Conservation (phyloP, 2,329 filamentous ascomycete species). For the Conoideocrella luteorostrata region DNA sequence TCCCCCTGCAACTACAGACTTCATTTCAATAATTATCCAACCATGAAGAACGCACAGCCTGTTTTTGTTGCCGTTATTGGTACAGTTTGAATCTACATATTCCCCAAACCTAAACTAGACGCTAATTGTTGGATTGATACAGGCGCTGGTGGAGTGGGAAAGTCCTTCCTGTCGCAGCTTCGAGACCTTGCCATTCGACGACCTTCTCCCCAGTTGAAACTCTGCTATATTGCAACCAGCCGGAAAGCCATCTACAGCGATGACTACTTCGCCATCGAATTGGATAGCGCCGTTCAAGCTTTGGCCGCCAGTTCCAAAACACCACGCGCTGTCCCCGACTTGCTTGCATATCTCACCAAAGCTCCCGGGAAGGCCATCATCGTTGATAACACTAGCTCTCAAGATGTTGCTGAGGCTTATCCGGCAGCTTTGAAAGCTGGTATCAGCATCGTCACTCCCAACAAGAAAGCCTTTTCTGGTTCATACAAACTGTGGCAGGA, state of each 20-base stretch:
- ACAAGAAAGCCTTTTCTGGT: constrained; percentile 96
- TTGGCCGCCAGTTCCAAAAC: constrained; percentile 58
- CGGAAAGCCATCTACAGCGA: constrained; percentile 72
- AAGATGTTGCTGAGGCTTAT: constrained; percentile 77
- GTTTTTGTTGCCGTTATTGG: constrained; percentile 49
- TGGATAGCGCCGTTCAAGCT: constrained; percentile 54
- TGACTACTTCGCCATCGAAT: constrained; percentile 62
- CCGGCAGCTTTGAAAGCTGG: constrained; percentile 73
- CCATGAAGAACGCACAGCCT: constrained; percentile 40
- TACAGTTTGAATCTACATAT: constrained; percentile 17
- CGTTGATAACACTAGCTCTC: constrained; percentile 93
- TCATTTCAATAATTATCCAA: constrained; percentile 11
- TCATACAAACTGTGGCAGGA: constrained; percentile 75
- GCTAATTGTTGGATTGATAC: constrained; percentile 14
- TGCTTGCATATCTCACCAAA: constrained; percentile 69
- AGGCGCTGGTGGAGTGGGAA: constrained; percentile 92
- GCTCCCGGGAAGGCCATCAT: constrained; percentile 75
- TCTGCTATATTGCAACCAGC: constrained; percentile 82
- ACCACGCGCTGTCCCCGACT: constrained; percentile 60
- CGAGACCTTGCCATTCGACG: constrained; percentile 59
- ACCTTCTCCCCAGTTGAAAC: constrained; percentile 62
- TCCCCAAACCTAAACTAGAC: background rate
- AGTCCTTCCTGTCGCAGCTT: constrained; percentile 82
- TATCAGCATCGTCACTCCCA: constrained; percentile 89
- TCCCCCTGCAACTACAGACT: constrained; percentile 14